Base-by-base conservation (phyloP, 23 red algal genomes). In the Gracilaria caudata region DNA sequence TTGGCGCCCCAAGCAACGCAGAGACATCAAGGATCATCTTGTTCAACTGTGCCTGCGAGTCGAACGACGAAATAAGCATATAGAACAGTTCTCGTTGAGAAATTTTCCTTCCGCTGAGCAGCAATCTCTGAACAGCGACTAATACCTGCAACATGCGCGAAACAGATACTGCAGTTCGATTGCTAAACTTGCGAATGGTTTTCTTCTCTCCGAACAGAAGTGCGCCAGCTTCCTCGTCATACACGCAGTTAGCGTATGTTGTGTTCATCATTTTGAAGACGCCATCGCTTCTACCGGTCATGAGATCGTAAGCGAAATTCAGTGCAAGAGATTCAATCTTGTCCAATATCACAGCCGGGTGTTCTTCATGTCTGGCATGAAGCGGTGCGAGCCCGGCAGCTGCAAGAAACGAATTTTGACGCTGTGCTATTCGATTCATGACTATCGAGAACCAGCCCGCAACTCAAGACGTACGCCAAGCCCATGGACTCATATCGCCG, bases 31-130 rank as follows among this genome's bases (percentile, higher is more conserved):
- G 63, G 20, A 92, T 47, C 34, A 71, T 79, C 7, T 79, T 17
- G 71, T 92, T 92, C 23, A 92, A 57, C 79, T 79, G 64, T 21
- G 35, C 59, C 53, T 84, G 79, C 7, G 25, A 64, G 56, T 65
- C 53, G 40, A 92, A 92, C 2, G 65, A 77, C 3, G 64, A 65
- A 26, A 84, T 77, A 39, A 84, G 71, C 21, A 40, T 24, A 66
- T 92, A 92, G 23, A 84, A 92, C 32, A 92, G 45, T 45, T 92
- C 89, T 54, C 89, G 89, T 64, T 84, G 80, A 17, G 89, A 75
- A 24, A 92, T 54, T 43, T 65, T 39, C 37, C 59, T 49, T 34
- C 75, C 87, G 6, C 35, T 35, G 53, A 73, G 61, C 2, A 91
- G 54, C 45, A 91, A 45, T 49, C 28, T 40, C 29, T 91, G 87